Evolutionary conservation across 306 rosid species (phyloP).

Genomic region (Hippophae rhamnoides): DNA sequence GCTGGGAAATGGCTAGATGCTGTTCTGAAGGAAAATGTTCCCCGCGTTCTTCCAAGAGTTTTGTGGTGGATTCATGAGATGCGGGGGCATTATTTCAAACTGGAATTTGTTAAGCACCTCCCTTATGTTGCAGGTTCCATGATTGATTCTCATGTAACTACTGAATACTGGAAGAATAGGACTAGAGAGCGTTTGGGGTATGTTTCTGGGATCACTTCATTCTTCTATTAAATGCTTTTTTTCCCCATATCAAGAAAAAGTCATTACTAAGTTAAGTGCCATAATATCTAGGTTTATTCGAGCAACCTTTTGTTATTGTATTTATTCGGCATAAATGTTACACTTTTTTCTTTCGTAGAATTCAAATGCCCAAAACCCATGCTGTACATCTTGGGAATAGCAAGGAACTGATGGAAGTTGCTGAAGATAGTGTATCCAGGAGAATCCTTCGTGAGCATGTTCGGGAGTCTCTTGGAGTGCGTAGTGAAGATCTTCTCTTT

Average conservation of each 20-base stretch:
- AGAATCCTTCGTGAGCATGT: slow-evolving; percentile 92
- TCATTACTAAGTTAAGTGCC: too few species aligned
- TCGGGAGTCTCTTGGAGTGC: slow-evolving; percentile 77
- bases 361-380: slow-evolving; percentile 78
- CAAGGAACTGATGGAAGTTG: slow-evolving; percentile 91
- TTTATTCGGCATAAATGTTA: slow-evolving; percentile 1
- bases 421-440: slow-evolving; percentile 77
- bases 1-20: slow-evolving; percentile 98
- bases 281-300: neutral
- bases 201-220: neutral
- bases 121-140: slow-evolving; percentile 98
- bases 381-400: slow-evolving; percentile 98
- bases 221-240: too few species aligned
- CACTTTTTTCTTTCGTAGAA: slow-evolving; percentile 32
- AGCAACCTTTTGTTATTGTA: neutral
- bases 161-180: slow-evolving; percentile 86
- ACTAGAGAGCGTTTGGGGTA: slow-evolving; percentile 74
- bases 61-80: slow-evolving; percentile 99
- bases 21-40: slow-evolving; percentile 67
- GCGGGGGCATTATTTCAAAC: slow-evolving; percentile 95
- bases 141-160: slow-evolving; percentile 90
- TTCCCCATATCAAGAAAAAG: too few species aligned
- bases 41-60: slow-evolving; percentile 77
- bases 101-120: slow-evolving; percentile 97
- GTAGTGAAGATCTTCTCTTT: slow-evolving; percentile 80